phyloP scores from a whole-genome alignment of 1,284 basidiomycete genomes.

The Sanguinoderma infundibulare region DNA sequence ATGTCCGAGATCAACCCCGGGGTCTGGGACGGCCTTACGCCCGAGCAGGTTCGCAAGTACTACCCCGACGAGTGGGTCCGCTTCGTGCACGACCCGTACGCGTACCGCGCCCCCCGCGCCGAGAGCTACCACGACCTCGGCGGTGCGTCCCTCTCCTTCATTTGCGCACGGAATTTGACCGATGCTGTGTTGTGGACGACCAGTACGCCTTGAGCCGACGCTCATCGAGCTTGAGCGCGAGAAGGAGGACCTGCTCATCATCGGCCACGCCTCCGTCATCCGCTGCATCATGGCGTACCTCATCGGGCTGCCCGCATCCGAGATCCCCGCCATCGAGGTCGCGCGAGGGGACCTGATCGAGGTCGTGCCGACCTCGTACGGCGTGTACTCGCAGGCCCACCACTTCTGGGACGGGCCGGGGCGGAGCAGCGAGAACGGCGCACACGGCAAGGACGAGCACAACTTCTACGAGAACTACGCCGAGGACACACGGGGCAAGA shows the following conservation, averaged over 20 bases:
- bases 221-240: slow-evolving; percentile 86
- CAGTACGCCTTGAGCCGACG: slow-evolving; percentile 81
- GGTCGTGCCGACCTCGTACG: slow-evolving; percentile 89
- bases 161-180: background rate
- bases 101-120: slow-evolving; percentile 89
- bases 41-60: slow-evolving; percentile 87
- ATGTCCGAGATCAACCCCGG: slow-evolving; percentile 99
- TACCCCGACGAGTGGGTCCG: slow-evolving; percentile 96
- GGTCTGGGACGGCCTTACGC: slow-evolving; percentile 93
- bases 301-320: slow-evolving; percentile 93
- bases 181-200: background rate
- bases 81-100: slow-evolving; percentile 92
- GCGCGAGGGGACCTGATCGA: slow-evolving; percentile 90
- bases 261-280: slow-evolving; percentile 95
- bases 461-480: slow-evolving; percentile 89
- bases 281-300: slow-evolving; percentile 92
- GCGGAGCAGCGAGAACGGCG: slow-evolving; percentile 39
- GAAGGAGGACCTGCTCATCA: slow-evolving; percentile 78
- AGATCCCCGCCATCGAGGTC: slow-evolving; percentile 97
- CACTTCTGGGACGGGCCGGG: slow-evolving; percentile 93
- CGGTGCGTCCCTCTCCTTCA: slow-evolving; percentile 46
- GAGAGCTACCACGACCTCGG: slow-evolving; percentile 93
- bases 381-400: slow-evolving; percentile 86
- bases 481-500: slow-evolving; percentile 80
- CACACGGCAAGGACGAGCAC: slow-evolving; percentile 55